Evolutionary conservation across 371 early-diverging fungal genomes (phyloP), one percentile per base, ranked within the genome.

Genomic region (Massospora cicadina): DNA sequence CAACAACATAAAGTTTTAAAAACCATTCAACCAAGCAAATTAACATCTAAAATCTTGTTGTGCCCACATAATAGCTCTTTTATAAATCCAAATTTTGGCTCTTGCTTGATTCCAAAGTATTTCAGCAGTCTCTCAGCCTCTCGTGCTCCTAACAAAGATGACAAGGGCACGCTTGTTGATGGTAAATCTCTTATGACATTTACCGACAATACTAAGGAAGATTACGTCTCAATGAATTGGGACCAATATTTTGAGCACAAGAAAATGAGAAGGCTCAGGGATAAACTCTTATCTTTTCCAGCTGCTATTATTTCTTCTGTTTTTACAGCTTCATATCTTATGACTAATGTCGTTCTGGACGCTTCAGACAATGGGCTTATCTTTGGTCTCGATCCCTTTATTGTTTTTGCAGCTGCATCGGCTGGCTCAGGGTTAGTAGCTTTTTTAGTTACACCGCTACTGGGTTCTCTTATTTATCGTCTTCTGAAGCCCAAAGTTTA

Each of bases 361-460:
- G 33, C 62, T 13, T 28, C 28, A 30, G 25, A 26, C 24, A 17
- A 26, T 62, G 32, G 32, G 32, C 12, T 62, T 10, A 62, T 62
- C 23, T 62, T 23, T 62, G 62, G 62, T 2, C 24, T 62, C 7
- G 62, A 62, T 25, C 62, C 62, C 5, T 33, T 62, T 17, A 17
- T 62, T 17, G 62, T 62, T 33, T 62, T 62, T 33, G 43, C 24
- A 10, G 26, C 53, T 21, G 12, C 62, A 2, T 62, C 62, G 3
- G 62, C 33, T 33, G 17, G n/a, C 21, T 31, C 62, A 2, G 62
- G 62, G 12, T 13, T 30, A 43, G n/a, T 43, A 33, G 24, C 28
- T 31, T 62, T 62, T 30, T 33, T 62, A 62, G 43, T n/a, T 33
- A 62, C 62, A 7, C 62, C 62, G 23, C 62, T 62, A 43, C 43